These are phyloP conservation scores for Acanthamoeba healyi DNA, from an alignment of 208 protist genomes.

Conservation along the genomic window DNA sequence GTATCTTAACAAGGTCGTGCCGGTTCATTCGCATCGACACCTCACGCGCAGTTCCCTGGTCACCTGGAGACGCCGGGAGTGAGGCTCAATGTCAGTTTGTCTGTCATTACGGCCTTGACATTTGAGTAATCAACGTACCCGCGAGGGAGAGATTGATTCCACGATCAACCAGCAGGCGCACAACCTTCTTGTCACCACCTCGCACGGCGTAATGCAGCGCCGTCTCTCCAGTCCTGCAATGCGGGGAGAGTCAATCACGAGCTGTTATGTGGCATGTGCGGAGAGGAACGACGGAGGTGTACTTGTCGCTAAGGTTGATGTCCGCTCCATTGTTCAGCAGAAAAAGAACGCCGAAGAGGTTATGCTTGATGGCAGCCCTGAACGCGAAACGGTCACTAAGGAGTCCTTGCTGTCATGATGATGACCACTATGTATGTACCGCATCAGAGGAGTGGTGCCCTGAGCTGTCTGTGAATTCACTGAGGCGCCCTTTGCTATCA, in stretches of 20 bases:
- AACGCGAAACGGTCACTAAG: too few relatives aligned
- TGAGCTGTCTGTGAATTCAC: slow-evolving; percentile 69
- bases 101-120: not conserved
- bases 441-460: slow-evolving; percentile 39
- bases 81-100: not conserved
- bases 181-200: slow-evolving; percentile 47
- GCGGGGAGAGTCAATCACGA: not conserved
- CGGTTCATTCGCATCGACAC: slow-evolving; percentile 4
- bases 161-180: slow-evolving; percentile 40
- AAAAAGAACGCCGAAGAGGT: slow-evolving; percentile 40
- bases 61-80: not conserved
- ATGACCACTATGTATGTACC: too few relatives aligned
- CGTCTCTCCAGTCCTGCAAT: slow-evolving; percentile 54
- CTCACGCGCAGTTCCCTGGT: slow-evolving; percentile 67
- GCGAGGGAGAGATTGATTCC: not conserved
- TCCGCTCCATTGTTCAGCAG: slow-evolving; percentile 54
- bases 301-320: slow-evolving; percentile 60
- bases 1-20: slow-evolving; percentile 41
- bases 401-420: too few relatives aligned
- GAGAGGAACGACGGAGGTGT: too few relatives aligned
- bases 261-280: not conserved
- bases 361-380: slow-evolving; percentile 68
- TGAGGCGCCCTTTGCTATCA: slow-evolving; percentile 59
- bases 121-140: not conserved
- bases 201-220: slow-evolving; percentile 67